Evolutionary conservation across 1,139 yeast genomes (phyloP), one percentile per base, ranked within the genome.

Genomic region (Kluyveromyces sp.): DNA sequence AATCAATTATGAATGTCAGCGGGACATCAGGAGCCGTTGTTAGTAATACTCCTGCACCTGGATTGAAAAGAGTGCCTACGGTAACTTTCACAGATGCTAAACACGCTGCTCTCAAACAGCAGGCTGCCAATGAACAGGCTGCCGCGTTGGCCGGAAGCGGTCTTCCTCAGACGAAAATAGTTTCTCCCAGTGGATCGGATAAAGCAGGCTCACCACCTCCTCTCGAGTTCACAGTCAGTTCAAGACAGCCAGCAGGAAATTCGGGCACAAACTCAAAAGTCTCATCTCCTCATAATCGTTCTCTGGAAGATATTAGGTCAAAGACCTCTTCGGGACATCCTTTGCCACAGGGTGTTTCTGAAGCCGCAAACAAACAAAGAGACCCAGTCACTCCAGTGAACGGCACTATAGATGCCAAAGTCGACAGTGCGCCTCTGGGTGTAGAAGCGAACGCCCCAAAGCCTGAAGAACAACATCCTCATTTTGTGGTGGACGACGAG

Each of bases 401-500:
- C 11, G 39, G 13, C 18, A 11, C 17, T 25, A n/a, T 16, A 8
- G 6, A n/a, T 6, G 31, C 20, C 22, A 19, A 29, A 22, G 7
- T 25, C n/a, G 31, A 16, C 15, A 25, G 15, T 6, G 15, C 16
- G 41, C 40, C 16, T 39, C 39, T 29, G 44, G 39, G 31, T 25
- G 3, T 30, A 4, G 22, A 7, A 6, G 33, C 46, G 46, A 19
- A 43, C 39, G 2, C 84, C 76, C 55, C 80, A 72, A 51, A 77
- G 75, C 57, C 67, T 74, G 17, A 77, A 78, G 36, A 56, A 36
- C 84, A 81, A 45, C 95, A 85, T 63, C 92, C 94, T 0, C 95
- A 85, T 64, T 85, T 86, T 59, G 75, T 74, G 52, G 81, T 81
- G 8, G 86, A 82, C 51, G 94, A 85, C 49, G 73, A 83, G 1